Percentiles rank a stretch among this genome's conserved stretches.
These are phyloP conservation scores for Crithidia bombi DNA, from an alignment of 208 protist species.

Conservation along the genomic window DNA sequence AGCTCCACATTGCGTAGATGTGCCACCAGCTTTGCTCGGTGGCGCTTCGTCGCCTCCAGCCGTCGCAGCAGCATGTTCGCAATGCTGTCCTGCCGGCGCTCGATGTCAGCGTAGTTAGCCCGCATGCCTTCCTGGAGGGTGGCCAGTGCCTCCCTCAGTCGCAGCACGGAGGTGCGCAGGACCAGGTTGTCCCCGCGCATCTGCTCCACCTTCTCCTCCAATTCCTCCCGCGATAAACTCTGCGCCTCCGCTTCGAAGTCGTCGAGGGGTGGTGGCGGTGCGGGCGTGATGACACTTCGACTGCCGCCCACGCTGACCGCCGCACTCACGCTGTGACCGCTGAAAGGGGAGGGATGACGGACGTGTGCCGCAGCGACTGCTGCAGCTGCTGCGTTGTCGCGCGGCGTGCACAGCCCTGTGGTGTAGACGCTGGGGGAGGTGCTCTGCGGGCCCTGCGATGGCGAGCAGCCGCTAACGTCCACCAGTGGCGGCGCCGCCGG, in stretches of 20 bases:
- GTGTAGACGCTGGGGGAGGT: constrained; percentile 39
- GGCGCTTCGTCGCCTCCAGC: constrained; percentile 50
- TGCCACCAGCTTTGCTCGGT: constrained; percentile 46
- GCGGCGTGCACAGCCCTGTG: constrained; percentile 39
- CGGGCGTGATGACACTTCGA: background rate
- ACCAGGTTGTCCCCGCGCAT: constrained; percentile 54
- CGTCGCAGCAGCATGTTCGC: constrained; percentile 74
- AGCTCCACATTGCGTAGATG: constrained; percentile 49
- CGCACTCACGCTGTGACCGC: background rate
- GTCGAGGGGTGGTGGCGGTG: constrained; percentile 29
- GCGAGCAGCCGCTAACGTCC: constrained; percentile 29
- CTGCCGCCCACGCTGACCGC: background rate
- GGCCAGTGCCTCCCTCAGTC: constrained; percentile 44
- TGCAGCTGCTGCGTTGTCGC: constrained; percentile 14
- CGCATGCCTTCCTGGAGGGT: constrained; percentile 59
- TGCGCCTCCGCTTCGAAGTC: constrained; percentile 59
- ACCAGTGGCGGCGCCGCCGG: constrained; percentile 28
- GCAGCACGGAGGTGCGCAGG: constrained; percentile 50
- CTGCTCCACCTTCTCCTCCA: constrained; percentile 49
- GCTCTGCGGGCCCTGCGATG: constrained; percentile 28
- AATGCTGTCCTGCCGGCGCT: constrained; percentile 77
- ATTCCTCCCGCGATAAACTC: constrained; percentile 39
- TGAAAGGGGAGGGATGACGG: constrained; percentile 10
- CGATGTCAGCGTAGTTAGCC: constrained; percentile 55
- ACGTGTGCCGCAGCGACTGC: background rate